phyloP scores from a whole-genome alignment of 2,329 filamentous ascomycete genomes.

The Apiospora arundinis region DNA sequence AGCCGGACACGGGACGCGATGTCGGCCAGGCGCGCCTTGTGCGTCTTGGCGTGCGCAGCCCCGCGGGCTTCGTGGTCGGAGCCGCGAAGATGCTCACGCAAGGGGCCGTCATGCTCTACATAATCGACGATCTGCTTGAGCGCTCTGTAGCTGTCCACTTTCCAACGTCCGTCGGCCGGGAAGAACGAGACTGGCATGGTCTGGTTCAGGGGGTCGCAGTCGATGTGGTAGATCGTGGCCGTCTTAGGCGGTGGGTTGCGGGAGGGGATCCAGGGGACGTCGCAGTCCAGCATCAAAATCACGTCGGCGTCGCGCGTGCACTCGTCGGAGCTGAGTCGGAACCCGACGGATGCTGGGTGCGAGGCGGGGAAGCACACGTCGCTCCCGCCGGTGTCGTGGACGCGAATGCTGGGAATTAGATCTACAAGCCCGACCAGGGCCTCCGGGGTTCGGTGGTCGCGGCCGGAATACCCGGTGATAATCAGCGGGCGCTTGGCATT shows the following conservation, averaged over 20 bases:
- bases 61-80: constrained; percentile 41
- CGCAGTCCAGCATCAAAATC: constrained; percentile 71
- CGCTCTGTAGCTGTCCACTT: constrained; percentile 54
- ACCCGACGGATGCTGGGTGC: constrained; percentile 50
- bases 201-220: constrained; percentile 70
- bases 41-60: constrained; percentile 24
- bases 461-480: constrained; percentile 57
- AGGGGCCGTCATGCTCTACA: constrained; percentile 29
- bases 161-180: constrained; percentile 56
- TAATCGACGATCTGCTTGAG: constrained; percentile 40
- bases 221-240: constrained; percentile 69
- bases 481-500: constrained; percentile 54
- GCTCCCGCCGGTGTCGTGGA: constrained; percentile 58
- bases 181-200: constrained; percentile 66
- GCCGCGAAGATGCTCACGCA: constrained; percentile 22
- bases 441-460: constrained; percentile 48
- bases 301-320: constrained; percentile 67
- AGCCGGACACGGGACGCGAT: constrained; percentile 33
- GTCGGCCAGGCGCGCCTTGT: constrained; percentile 31
- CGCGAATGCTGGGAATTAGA: constrained; percentile 52
- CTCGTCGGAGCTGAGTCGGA: constrained; percentile 65
- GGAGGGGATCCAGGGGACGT: constrained; percentile 73
- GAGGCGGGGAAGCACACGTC: constrained; percentile 51
- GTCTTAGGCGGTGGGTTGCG: constrained; percentile 62
- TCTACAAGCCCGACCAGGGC: constrained; percentile 54